These are phyloP conservation scores for Colletotrichum higginsianum DNA, from an alignment of 2,329 filamentous ascomycete species.

Conservation along the genomic window DNA sequence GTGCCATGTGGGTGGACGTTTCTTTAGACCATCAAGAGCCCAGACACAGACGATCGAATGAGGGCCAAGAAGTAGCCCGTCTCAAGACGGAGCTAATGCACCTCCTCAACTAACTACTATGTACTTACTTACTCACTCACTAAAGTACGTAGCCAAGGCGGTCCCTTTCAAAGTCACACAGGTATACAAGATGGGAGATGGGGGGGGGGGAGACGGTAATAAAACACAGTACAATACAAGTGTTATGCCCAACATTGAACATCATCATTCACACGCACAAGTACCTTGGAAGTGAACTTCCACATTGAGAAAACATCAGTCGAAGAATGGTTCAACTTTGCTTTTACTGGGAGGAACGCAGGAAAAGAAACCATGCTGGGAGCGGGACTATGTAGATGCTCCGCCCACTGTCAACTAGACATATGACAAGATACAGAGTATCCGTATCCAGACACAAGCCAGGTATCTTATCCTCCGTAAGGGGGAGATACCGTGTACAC, in stretches of 20 bases:
- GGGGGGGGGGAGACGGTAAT: too few relatives aligned
- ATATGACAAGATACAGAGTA: too few relatives aligned
- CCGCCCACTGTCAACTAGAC: not conserved
- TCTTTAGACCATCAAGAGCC: not conserved
- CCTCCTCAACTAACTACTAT: too few relatives aligned
- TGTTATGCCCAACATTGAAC: too few relatives aligned
- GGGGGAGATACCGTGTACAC: too few relatives aligned
- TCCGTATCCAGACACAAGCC: too few relatives aligned
- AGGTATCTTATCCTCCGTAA: too few relatives aligned
- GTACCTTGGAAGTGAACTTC: conserved; percentile 3
- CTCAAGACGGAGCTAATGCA: conserved; percentile 22
- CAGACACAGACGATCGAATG: conserved; percentile 21
- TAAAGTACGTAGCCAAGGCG: too few relatives aligned
- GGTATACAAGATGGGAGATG: too few relatives aligned
- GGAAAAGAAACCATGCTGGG: conserved; percentile 20
- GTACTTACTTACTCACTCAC: too few relatives aligned
- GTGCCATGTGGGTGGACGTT: conserved; percentile 40
- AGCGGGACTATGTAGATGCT: not conserved
- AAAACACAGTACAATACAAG: too few relatives aligned
- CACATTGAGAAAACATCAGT: not conserved
- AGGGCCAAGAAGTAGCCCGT: conserved; percentile 12
- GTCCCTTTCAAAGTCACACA: too few relatives aligned
- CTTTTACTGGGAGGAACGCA: conserved; percentile 5
- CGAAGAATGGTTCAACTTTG: not conserved
- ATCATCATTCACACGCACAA: not conserved